Base-by-base conservation (phyloP, 768 basidiomycete species). In the Lactarius quietus region DNA sequence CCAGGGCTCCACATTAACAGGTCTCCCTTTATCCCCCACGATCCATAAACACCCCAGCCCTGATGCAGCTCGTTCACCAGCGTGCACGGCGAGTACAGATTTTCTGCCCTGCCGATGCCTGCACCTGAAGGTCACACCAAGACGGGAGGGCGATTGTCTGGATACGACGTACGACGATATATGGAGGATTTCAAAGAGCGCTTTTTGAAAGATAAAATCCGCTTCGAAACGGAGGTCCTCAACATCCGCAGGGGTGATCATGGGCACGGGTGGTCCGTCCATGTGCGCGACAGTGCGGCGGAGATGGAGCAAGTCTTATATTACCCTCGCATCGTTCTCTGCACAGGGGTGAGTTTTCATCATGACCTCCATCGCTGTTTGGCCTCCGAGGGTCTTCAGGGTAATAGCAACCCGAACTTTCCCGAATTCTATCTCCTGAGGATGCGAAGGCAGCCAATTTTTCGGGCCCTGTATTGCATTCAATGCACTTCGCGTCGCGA, bases 1-100 rank as follows among this genome's bases (percentile, higher is more conserved):
- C 81, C 84, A 1, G 83, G 82, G 4, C 73, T 88, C 6, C 72
- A 74, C 1, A 78, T 86, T 20, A 89, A 89, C 75, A 89, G 84
- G 87, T 87, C 68, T 48, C 39, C 26, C 52, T 62, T 38, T 57
- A n/a, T n/a, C n/a, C 28, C 14, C 29, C 18, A 33, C 31, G 54
- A 55, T 33, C 14, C 33, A 14, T 15, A 26, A 9, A n/a, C 12
- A 26, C 54, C 35, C 1, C 29, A 17, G 12, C 35, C 23, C 53
- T n/a, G 53, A 61, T 26, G 6, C 45, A 26, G 28, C n/a, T n/a
- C n/a, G n/a, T n/a, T 18, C 28, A 59, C 28, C 61, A 88, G 87
- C 69, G 85, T 89, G 1, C 81, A 86, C 69, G 86, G 86, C 3
- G 85, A 89, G 68, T 87, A 82, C 65, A 71, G 78, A 12, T 87